These are phyloP conservation scores for Daldinia concentrica DNA, from an alignment of 495 filamentous ascomycete species.

Conservation along the genomic window DNA sequence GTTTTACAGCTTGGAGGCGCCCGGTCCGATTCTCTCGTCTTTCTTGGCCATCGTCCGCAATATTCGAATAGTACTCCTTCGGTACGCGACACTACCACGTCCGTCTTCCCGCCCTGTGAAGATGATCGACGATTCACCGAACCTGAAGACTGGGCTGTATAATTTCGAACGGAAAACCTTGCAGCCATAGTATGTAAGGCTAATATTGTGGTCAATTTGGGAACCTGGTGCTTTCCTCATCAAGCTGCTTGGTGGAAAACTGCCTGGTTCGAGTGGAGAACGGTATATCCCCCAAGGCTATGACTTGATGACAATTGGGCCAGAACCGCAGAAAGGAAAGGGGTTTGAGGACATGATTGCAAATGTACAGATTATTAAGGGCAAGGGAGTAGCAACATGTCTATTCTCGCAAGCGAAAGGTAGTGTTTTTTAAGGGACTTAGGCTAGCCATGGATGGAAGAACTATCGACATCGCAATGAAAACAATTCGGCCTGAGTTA, in stretches of 20 bases:
- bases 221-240: not conserved
- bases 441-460: not conserved
- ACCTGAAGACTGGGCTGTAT: not conserved
- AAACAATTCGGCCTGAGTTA: not conserved
- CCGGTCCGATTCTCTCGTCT: not conserved
- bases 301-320: conserved; percentile 8
- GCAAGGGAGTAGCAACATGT: not conserved
- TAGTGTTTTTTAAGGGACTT: not conserved
- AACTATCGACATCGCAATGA: not conserved
- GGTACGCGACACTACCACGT: not conserved
- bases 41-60: not conserved
- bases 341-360: not conserved
- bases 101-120: not conserved
- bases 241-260: not conserved
- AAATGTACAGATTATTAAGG: not conserved
- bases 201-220: not conserved
- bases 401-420: not conserved
- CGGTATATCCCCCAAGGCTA: not conserved
- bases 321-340: conserved; percentile 1
- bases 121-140: not conserved
- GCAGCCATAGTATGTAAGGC: conserved; percentile 2
- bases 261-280: not conserved
- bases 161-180: conserved; percentile 4
- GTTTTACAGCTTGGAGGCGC: not conserved
- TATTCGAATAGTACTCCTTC: not conserved